These are phyloP conservation scores for Botrytis deweyae DNA, from an alignment of 2,329 filamentous ascomycete genomes.

Conservation along the genomic window DNA sequence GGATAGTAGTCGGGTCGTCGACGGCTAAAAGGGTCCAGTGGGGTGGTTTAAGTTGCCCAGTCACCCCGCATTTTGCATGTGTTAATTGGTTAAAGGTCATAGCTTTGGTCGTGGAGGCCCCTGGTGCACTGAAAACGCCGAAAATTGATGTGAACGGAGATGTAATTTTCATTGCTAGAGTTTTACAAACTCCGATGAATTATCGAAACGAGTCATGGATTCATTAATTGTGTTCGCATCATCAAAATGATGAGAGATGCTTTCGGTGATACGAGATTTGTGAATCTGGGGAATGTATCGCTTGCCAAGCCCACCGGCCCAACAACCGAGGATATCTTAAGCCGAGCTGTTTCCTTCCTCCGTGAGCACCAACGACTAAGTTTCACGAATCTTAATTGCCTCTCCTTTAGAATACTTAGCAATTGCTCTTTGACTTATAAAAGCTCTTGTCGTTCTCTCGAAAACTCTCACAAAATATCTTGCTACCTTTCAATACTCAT, in stretches of 20 bases:
- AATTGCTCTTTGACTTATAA: not conserved
- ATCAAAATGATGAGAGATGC: not conserved
- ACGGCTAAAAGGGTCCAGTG: not conserved
- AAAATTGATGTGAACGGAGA: not conserved
- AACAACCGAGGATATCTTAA: constrained; percentile 21
- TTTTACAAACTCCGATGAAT: not conserved
- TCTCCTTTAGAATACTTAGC: not conserved
- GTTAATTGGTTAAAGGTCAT: not conserved
- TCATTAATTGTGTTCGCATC: not conserved
- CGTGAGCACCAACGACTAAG: not conserved
- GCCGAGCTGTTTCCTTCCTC: constrained; percentile 14
- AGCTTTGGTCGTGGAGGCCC: not conserved
- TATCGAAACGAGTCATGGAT: not conserved
- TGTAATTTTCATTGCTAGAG: not conserved
- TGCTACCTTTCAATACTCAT: not conserved
- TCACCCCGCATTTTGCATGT: constrained; percentile 21
- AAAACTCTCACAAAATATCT: not conserved
- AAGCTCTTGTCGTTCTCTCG: not conserved
- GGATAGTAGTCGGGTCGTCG: not conserved
- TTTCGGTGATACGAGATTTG: not conserved
- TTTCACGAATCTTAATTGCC: constrained; percentile 6
- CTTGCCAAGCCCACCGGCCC: not conserved
- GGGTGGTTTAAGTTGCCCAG: not conserved
- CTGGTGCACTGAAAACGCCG: not conserved
- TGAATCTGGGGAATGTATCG: not conserved